Percentiles rank a stretch among this genome's conserved stretches.
These are phyloP conservation scores for Psilocybe sp. DNA, from an alignment of 768 basidiomycete species.

Conservation along the genomic window DNA sequence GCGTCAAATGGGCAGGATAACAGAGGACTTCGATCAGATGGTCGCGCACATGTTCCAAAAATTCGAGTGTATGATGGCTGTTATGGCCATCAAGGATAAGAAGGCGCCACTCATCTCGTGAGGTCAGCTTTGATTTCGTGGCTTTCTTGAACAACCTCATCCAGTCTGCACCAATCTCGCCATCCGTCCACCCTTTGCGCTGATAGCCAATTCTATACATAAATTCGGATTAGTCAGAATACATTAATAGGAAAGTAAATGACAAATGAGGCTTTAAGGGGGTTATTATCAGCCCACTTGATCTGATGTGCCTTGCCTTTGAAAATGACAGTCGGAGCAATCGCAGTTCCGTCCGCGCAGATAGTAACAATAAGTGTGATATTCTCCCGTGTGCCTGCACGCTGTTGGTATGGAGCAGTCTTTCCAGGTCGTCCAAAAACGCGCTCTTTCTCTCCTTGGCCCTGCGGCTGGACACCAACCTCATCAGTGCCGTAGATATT, in stretches of 20 bases:
- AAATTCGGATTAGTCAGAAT: slow-evolving; percentile 8
- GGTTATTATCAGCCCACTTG: slow-evolving; percentile 39
- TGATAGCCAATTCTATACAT: slow-evolving; percentile 23
- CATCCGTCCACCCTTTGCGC: slow-evolving; percentile 35
- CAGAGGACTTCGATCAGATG: slow-evolving; percentile 39
- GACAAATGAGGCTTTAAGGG: slow-evolving; percentile 36
- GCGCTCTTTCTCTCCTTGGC: slow-evolving; percentile 17
- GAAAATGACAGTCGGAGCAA: slow-evolving; percentile 36
- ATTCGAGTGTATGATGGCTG: slow-evolving; percentile 35
- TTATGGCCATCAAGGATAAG: slow-evolving; percentile 47
- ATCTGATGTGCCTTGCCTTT: slow-evolving; percentile 33
- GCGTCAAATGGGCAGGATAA: slow-evolving; percentile 44
- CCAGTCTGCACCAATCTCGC: slow-evolving; percentile 32
- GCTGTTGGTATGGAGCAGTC: slow-evolving; percentile 27
- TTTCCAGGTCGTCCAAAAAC: slow-evolving; percentile 25
- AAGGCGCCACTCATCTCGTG: slow-evolving; percentile 22
- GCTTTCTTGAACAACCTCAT: slow-evolving; percentile 39
- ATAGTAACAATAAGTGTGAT: slow-evolving; percentile 36
- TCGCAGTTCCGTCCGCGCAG: slow-evolving; percentile 33
- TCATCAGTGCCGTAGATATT: slow-evolving; percentile 34
- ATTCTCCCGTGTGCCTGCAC: slow-evolving; percentile 26
- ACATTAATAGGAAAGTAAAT: slow-evolving; percentile 5
- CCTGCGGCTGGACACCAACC: slow-evolving; percentile 25
- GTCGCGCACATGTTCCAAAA: slow-evolving; percentile 33
- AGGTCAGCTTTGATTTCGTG: slow-evolving; percentile 31